Evolutionary conservation across 2,329 filamentous ascomycete species (phyloP), one percentile per base, ranked within the genome.

Genomic region (Zymoseptoria pseudotritici): DNA sequence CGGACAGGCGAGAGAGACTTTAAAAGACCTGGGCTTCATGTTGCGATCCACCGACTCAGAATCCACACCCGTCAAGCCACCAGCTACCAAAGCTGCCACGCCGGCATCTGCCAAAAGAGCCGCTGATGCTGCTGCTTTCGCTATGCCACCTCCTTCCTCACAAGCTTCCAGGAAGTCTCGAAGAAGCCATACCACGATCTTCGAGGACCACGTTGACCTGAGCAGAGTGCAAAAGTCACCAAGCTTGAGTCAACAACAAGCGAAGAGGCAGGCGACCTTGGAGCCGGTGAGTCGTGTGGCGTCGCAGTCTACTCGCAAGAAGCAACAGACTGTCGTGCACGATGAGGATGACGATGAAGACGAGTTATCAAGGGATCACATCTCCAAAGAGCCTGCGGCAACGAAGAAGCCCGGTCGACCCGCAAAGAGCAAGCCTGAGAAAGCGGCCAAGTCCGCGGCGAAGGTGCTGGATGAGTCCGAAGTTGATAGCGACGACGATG

Each of bases 221-320:
- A 31, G 20, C n/a, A 59, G 55, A 50, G 59, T 63, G 13, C 64
- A 66, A 50, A 63, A 57, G 22, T 66, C 63, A 4, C 69, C 66
- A n/a, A 71, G 52, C 50, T 65, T 73, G 10, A 69, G 67, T 56
- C 70, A 73, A 53, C 70, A 72, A 58, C 71, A 73, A 58, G 69
- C 68, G n/a, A 63, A 57, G 9, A 64, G 71, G n/a, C 61, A 67
- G 55, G 60, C 63, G 9, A 63, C 63, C 20, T 56, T 67, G 9
- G 42, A 56, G 26, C 64, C 67, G 22, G 52, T 53, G 17, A 26
- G 11, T 3, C 20, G 29, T 26, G 21, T 65, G 13, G 51, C 62
- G 24, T 62, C 65, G 11, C 54, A 52, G 11, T 46, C 56, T 10
- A 58, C 55, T 19, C 59, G 61, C 46, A 62, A 60, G 20, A 64